These are phyloP conservation scores for Candida namnaoensis DNA, from an alignment of 805 yeast species.

Conservation along the genomic window DNA sequence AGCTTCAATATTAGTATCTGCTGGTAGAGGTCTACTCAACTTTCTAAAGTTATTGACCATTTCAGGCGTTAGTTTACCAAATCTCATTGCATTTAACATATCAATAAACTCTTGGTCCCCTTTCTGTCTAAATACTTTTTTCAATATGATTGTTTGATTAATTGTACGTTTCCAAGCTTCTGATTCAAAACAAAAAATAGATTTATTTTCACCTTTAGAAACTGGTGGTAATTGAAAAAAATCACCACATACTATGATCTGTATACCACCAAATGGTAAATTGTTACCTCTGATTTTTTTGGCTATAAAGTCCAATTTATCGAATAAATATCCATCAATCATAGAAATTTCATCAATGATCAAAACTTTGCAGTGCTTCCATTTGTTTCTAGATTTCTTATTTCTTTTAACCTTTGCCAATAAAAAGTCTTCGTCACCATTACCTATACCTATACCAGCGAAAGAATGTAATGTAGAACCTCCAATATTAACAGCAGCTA, in stretches of 20 bases:
- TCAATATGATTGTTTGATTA: conserved; percentile 45
- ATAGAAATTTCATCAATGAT: conserved; percentile 75
- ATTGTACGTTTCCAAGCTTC: conserved; percentile 53
- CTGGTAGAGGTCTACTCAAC: conserved; percentile 40
- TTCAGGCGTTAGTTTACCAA: conserved; percentile 44
- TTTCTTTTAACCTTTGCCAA: conserved; percentile 45
- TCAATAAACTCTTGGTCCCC: conserved; percentile 62
- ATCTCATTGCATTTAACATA: conserved; percentile 70
- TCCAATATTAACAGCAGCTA: conserved; percentile 77
- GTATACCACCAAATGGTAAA: conserved; percentile 75
- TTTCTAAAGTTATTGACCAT: conserved; percentile 41
- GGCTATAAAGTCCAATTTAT: conserved; percentile 57
- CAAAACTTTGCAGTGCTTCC: conserved; percentile 50
- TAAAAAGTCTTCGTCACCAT: conserved; percentile 37
- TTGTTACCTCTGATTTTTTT: conserved; percentile 33
- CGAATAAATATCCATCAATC: conserved; percentile 64
- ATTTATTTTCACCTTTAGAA: conserved; percentile 20
- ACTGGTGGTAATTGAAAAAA: conserved; percentile 81
- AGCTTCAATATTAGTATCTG: conserved; percentile 55
- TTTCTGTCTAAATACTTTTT: conserved; percentile 67
- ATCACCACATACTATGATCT: conserved; percentile 70
- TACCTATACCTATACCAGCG: conserved; percentile 72
- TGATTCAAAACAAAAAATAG: conserved; percentile 58
- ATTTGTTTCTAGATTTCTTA: conserved; percentile 38
- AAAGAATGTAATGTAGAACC: conserved; percentile 73